Conservation (phyloP, 148 eudicot species). For the Silene latifolia region DNA sequence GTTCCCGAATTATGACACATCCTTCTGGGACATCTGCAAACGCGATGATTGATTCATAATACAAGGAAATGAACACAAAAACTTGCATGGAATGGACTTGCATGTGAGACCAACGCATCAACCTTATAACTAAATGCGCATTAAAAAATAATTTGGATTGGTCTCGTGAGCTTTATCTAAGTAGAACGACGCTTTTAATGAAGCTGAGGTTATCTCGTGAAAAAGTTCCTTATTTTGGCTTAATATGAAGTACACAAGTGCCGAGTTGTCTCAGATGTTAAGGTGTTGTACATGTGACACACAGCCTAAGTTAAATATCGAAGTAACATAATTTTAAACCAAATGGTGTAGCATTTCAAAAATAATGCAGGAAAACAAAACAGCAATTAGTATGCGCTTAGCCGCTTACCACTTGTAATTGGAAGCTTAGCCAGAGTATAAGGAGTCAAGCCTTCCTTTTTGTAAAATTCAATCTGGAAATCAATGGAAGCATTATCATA, state of each 20-base stretch:
- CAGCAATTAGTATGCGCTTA: constrained; percentile 26
- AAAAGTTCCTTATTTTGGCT: too few relatives aligned
- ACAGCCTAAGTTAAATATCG: too few relatives aligned
- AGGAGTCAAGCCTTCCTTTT: constrained; percentile 81
- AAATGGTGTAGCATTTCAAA: not conserved
- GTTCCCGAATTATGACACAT: constrained; percentile 89
- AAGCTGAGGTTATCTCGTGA: too few relatives aligned
- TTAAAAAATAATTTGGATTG: too few relatives aligned
- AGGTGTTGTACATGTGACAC: too few relatives aligned
- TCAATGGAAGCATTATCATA: constrained; percentile 86
- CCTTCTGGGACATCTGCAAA: constrained; percentile 98
- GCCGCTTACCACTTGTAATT: constrained; percentile 80
- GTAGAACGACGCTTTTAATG: too few relatives aligned
- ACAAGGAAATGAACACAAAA: not conserved
- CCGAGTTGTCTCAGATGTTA: too few relatives aligned
- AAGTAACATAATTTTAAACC: not conserved
- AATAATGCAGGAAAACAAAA: not conserved
- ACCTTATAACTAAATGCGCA: too few relatives aligned
- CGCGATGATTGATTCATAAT: not conserved
- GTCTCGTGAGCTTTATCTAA: too few relatives aligned
- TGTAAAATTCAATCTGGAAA: constrained; percentile 81
- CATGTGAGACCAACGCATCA: too few relatives aligned
- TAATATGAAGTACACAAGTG: too few relatives aligned
- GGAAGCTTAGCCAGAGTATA: constrained; percentile 78
- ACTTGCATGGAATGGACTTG: too few relatives aligned